Evolutionary conservation across 1,284 basidiomycete genomes (phyloP).

Genomic region (Sporisorium reilianum): DNA sequence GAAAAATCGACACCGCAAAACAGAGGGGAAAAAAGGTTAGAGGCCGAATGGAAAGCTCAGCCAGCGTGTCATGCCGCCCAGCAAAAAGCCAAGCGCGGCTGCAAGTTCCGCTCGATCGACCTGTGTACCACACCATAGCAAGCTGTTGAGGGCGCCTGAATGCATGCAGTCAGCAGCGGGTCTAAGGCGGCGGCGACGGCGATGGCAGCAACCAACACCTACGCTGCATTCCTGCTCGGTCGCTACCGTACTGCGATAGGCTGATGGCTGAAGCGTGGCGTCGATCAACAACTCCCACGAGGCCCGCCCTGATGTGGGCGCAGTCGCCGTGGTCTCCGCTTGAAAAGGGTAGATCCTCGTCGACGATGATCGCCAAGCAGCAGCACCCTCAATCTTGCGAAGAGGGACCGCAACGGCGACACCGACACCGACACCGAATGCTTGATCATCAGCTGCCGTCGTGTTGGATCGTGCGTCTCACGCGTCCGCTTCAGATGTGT

Average conservation of each 20-base stretch:
- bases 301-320: neutral
- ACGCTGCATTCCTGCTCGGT: conserved; percentile 4
- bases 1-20: neutral
- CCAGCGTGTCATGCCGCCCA: neutral
- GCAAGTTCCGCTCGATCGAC: too few species aligned
- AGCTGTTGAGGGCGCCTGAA: too few species aligned
- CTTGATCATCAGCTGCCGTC: too few species aligned
- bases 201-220: conserved; percentile 29
- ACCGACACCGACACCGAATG: too few species aligned
- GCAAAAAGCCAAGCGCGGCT: neutral
- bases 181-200: too few species aligned
- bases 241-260: neutral
- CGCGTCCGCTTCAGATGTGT: too few species aligned
- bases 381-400: neutral
- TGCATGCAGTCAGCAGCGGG: neutral
- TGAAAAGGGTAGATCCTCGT: neutral
- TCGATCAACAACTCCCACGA: conserved; percentile 1
- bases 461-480: too few species aligned
- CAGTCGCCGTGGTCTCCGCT: neutral
- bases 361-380: conserved; percentile 1
- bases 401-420: neutral
- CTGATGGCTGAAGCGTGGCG: too few species aligned
- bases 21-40: too few species aligned
- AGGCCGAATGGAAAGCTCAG: conserved; percentile 1
- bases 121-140: too few species aligned